phyloP scores from a whole-genome alignment of 352 stramenopile species.

The Globisporangium solare region DNA sequence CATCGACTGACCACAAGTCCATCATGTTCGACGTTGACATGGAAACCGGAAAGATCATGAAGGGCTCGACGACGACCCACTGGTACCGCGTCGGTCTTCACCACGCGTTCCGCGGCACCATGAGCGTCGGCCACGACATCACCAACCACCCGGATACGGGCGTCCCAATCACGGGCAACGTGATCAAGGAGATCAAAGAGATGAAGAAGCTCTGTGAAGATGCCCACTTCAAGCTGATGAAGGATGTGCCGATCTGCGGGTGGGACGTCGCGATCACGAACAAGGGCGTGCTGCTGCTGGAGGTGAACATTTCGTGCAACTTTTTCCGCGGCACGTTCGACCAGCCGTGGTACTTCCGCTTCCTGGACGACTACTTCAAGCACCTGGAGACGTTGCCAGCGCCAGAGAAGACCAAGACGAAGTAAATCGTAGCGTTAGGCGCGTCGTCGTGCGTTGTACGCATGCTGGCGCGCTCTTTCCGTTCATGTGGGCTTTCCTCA shows the following conservation, averaged over 20 bases:
- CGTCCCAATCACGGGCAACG: conserved; percentile 80
- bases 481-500: background rate
- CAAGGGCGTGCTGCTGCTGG: conserved; percentile 82
- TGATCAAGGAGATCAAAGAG: conserved; percentile 86
- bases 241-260: conserved; percentile 88
- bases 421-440: conserved; percentile 24
- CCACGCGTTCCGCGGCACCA: conserved; percentile 66
- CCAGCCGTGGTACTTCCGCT: conserved; percentile 83
- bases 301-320: conserved; percentile 94
- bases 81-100: conserved; percentile 91
- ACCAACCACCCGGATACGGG: conserved; percentile 88
- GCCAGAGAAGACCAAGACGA: conserved; percentile 30
- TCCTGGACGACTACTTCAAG: conserved; percentile 83
- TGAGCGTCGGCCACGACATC: conserved; percentile 84
- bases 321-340: conserved; percentile 93
- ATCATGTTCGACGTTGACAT: conserved; percentile 98
- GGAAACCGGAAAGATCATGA: conserved; percentile 89
- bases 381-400: conserved; percentile 56
- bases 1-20: conserved; percentile 95
- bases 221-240: conserved; percentile 89
- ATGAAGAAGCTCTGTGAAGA: conserved; percentile 81
- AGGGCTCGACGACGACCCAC: conserved; percentile 96
- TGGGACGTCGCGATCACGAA: conserved; percentile 93
- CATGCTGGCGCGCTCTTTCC: background rate
- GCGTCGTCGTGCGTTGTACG: background rate